Conservation (phyloP, 2,329 filamentous ascomycete genomes). For the Ophiostoma tasmaniense region DNA sequence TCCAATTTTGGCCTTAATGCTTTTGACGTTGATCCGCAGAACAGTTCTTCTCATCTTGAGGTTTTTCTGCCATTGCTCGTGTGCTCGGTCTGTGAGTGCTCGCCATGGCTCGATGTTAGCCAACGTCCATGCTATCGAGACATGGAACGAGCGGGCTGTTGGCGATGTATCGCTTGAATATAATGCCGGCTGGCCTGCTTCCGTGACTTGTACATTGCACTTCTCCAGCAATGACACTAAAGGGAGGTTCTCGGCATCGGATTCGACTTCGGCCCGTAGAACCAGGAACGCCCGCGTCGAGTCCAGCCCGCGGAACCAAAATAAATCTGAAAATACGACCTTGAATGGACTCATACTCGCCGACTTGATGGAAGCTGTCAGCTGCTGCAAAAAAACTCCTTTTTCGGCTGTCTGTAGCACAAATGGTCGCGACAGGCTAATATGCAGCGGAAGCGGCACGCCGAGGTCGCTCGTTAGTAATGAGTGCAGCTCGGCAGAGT, state of each 20-base stretch:
- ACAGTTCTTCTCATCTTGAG: neutral
- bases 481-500: constrained; percentile 50
- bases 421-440: constrained; percentile 80
- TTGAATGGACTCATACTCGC: constrained; percentile 26
- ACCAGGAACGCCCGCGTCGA: constrained; percentile 78
- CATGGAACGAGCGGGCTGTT: constrained; percentile 55
- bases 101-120: constrained; percentile 39
- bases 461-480: constrained; percentile 72
- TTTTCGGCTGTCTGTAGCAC: constrained; percentile 65
- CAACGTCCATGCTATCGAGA: constrained; percentile 83
- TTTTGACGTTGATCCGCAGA: constrained; percentile 47
- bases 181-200: constrained; percentile 59
- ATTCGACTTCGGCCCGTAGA: constrained; percentile 43
- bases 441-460: constrained; percentile 71
- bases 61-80: constrained; percentile 18
- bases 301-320: constrained; percentile 45
- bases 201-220: constrained; percentile 55
- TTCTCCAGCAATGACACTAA: constrained; percentile 54
- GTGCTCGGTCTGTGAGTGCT: constrained; percentile 30
- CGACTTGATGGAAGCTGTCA: constrained; percentile 38
- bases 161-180: constrained; percentile 40
- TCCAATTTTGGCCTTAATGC: constrained; percentile 67
- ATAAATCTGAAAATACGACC: constrained; percentile 33
- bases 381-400: constrained; percentile 52
- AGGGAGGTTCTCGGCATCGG: constrained; percentile 36